phyloP scores from a whole-genome alignment of 257 asterid genomes.

The Euphrasia confusa region DNA sequence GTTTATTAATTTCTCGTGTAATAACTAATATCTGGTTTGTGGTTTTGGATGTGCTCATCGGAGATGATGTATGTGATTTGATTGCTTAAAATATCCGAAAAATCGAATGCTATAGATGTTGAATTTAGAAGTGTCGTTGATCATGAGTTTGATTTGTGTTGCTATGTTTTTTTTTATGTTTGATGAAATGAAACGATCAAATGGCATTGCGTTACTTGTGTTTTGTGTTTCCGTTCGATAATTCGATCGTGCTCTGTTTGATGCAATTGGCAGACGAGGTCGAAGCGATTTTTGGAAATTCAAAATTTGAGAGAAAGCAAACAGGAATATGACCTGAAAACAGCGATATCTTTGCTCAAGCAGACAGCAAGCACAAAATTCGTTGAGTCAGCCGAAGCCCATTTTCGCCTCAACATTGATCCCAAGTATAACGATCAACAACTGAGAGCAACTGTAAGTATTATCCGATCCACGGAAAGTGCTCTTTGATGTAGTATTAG shows the following conservation, averaged over 20 bases:
- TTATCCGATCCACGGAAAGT: constrained; percentile 9
- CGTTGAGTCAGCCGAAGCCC: constrained; percentile 87
- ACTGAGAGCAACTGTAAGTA: constrained; percentile 88
- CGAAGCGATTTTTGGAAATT: constrained; percentile 91
- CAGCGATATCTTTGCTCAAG: constrained; percentile 75
- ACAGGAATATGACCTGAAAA: constrained; percentile 73
- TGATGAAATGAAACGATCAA: neutral
- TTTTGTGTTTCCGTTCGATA: too few species aligned
- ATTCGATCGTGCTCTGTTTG: neutral
- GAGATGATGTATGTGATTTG: too few species aligned
- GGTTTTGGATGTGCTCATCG: too few species aligned
- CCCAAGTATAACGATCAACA: constrained; percentile 97
- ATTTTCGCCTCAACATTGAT: constrained; percentile 91
- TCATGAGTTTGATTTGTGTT: too few species aligned
- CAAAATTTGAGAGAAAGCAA: constrained; percentile 76
- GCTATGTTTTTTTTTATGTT: too few species aligned
- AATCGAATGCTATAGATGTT: too few species aligned
- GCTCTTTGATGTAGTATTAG: too few species aligned
- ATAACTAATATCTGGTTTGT: too few species aligned
- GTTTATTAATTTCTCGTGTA: too few species aligned
- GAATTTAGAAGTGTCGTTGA: too few species aligned
- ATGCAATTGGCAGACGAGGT: constrained; percentile 61
- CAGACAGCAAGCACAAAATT: constrained; percentile 70
- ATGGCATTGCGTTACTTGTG: constrained; percentile 1
- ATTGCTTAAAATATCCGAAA: constrained; percentile 23